Conservation (phyloP, 1,139 yeast species). For the Hyphopichia khmerensis region DNA sequence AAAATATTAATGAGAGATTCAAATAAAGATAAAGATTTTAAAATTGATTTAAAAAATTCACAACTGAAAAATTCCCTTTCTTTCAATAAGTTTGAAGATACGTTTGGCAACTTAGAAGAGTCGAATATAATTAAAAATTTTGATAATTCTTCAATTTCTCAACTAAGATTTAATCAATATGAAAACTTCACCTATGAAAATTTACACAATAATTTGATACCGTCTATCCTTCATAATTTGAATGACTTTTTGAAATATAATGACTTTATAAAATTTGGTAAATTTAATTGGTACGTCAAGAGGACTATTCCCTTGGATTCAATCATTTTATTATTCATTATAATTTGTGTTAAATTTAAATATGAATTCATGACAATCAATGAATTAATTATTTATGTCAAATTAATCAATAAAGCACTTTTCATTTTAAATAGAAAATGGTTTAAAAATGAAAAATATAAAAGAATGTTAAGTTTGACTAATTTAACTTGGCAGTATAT, state of each 20-base stretch:
- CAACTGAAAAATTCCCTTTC: constrained; percentile 27
- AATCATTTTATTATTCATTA: constrained; percentile 51
- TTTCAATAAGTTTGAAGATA: constrained; percentile 40
- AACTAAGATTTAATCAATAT: constrained; percentile 33
- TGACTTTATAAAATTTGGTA: constrained; percentile 48
- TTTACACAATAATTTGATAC: constrained; percentile 51
- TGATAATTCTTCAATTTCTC: constrained; percentile 33
- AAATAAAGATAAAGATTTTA: constrained; percentile 4
- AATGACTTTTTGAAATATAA: constrained; percentile 52
- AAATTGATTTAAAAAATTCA: neutral
- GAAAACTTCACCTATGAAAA: constrained; percentile 47
- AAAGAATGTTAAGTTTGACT: constrained; percentile 44
- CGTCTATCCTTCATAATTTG: constrained; percentile 57
- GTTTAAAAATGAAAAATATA: constrained; percentile 49
- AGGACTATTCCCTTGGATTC: constrained; percentile 61
- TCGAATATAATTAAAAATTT: constrained; percentile 39
- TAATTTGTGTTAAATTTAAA: constrained; percentile 53
- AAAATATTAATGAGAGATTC: constrained; percentile 42
- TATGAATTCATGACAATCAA: constrained; percentile 38
- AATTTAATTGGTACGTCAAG: constrained; percentile 60
- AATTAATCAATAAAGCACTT: constrained; percentile 42
- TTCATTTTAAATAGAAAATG: constrained; percentile 45
- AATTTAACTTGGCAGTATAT: constrained; percentile 47
- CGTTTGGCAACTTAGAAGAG: constrained; percentile 41
- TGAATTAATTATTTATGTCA: constrained; percentile 34